phyloP scores from a whole-genome alignment of 805 yeast genomes.

The Wickerhamomyces pijperi region DNA sequence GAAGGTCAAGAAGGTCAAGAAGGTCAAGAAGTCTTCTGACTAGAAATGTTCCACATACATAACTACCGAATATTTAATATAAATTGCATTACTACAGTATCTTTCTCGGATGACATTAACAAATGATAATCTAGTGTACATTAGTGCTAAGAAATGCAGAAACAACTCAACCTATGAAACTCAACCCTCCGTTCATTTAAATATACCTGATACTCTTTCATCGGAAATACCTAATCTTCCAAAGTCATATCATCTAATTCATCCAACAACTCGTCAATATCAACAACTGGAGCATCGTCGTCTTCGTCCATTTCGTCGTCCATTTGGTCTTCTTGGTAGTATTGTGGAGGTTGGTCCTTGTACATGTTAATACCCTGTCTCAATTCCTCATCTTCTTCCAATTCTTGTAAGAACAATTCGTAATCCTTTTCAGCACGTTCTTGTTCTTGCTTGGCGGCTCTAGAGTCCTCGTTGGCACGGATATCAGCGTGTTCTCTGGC shows the following conservation, averaged over 20 bases:
- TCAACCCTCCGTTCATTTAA: too few species aligned
- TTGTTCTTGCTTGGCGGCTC: slow-evolving; percentile 77
- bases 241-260: slow-evolving; percentile 90
- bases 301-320: slow-evolving; percentile 40
- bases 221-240: slow-evolving; percentile 43
- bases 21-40: background rate
- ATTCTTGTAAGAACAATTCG: slow-evolving; percentile 90
- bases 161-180: too few species aligned
- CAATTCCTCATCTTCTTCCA: slow-evolving; percentile 93
- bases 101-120: too few species aligned
- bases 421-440: slow-evolving; percentile 92
- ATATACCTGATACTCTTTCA: too few species aligned
- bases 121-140: background rate
- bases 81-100: too few species aligned
- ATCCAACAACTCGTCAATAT: slow-evolving; percentile 85
- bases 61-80: too few species aligned
- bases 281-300: slow-evolving; percentile 72
- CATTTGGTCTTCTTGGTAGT: slow-evolving; percentile 37
- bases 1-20: too few species aligned
- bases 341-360: slow-evolving; percentile 35
- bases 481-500: slow-evolving; percentile 89
- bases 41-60: too few species aligned
- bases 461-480: slow-evolving; percentile 59
- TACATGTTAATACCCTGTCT: slow-evolving; percentile 85
- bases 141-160: too few species aligned